Percentiles rank a stretch among this genome's conserved stretches.
phyloP scores from a whole-genome alignment of 2,329 filamentous ascomycete species.

The Fusarium gaditjirri region DNA sequence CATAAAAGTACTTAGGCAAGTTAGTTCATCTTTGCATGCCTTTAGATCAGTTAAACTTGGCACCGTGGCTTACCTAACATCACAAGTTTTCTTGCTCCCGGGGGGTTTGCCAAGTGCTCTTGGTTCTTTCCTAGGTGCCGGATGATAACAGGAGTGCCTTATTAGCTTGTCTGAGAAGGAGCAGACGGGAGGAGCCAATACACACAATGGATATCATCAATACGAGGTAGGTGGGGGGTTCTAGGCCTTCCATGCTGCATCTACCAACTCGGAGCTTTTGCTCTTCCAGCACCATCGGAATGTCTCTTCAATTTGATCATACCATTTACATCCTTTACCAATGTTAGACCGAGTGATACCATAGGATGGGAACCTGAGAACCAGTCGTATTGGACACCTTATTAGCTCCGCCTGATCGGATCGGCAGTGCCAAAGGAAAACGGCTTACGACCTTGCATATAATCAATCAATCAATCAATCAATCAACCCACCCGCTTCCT shows the following conservation, averaged over 20 bases:
- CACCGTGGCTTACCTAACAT: background rate
- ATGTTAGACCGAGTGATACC: background rate
- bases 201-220: slow-evolving; percentile 15
- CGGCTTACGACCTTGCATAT: slow-evolving; percentile 25
- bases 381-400: background rate
- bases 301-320: background rate
- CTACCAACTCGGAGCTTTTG: background rate
- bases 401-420: slow-evolving; percentile 35
- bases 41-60: background rate
- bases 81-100: background rate
- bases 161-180: slow-evolving; percentile 18
- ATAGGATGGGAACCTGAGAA: background rate
- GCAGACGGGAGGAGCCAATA: background rate
- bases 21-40: background rate
- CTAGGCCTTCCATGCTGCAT: background rate
- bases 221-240: slow-evolving; percentile 34
- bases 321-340: background rate
- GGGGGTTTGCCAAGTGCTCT: background rate
- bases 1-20: background rate
- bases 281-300: background rate
- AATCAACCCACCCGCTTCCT: background rate
- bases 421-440: slow-evolving; percentile 36
- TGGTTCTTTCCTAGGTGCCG: background rate
- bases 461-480: background rate
- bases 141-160: background rate